A percentile compares a stretch with the other conserved stretches of the same genome.
phyloP scores from a whole-genome alignment of 768 basidiomycete genomes.

The Suillus decipiens region DNA sequence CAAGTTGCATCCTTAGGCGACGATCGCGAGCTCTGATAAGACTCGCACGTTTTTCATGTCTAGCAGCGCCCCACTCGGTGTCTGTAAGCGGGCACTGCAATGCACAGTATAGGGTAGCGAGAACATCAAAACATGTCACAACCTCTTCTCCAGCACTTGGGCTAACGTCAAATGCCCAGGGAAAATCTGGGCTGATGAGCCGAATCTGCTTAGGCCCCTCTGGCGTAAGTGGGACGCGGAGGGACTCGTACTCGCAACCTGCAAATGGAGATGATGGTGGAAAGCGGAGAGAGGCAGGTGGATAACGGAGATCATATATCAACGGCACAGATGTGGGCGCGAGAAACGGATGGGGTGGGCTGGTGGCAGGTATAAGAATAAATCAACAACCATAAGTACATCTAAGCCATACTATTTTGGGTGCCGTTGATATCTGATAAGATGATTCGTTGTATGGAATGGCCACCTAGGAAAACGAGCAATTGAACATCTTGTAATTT shows the following conservation, averaged over 20 bases:
- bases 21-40: slow-evolving; percentile 6
- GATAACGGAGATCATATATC: slow-evolving; percentile 11
- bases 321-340: not conserved
- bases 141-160: too few relatives aligned
- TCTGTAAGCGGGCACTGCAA: slow-evolving; percentile 10
- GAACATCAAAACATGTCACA: slow-evolving; percentile 11
- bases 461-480: not conserved
- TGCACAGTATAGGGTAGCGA: not conserved
- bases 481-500: not conserved
- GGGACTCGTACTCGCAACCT: not conserved
- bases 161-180: slow-evolving; percentile 11
- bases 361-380: not conserved
- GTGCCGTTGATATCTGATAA: not conserved
- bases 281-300: slow-evolving; percentile 1
- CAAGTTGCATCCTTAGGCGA: not conserved
- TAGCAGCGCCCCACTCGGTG: slow-evolving; percentile 9
- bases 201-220: slow-evolving; percentile 4
- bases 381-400: too few relatives aligned
- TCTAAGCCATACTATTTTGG: not conserved
- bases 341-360: not conserved
- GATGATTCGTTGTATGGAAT: not conserved
- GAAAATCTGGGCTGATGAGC: slow-evolving; percentile 11
- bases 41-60: not conserved
- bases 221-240: slow-evolving; percentile 4
- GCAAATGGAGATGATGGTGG: slow-evolving; percentile 7